phyloP scores from a whole-genome alignment of 2,329 filamentous ascomycete species.

The Curvularia lunata region DNA sequence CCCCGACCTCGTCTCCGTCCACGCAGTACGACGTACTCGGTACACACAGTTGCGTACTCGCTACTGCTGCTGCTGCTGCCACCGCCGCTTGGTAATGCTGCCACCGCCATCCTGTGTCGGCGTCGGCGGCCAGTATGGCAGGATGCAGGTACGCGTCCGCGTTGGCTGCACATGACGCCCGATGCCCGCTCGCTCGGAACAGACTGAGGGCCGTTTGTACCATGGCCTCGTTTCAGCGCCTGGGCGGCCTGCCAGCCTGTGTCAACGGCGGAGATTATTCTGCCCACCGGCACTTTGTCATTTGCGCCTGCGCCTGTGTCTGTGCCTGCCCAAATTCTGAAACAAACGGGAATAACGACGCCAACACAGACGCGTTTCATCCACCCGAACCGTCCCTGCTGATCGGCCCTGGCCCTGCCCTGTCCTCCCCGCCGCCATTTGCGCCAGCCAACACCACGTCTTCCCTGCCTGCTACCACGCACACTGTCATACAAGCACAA shows the following conservation, averaged over 20 bases:
- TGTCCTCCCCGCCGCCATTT: conserved; percentile 9
- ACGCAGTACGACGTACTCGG: too few relatives aligned
- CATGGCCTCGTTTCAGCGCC: conserved; percentile 8
- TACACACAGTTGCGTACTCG: not conserved
- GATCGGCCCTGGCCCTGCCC: conserved; percentile 16
- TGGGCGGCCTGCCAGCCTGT: not conserved
- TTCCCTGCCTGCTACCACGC: conserved; percentile 6
- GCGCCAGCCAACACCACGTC: conserved; percentile 13
- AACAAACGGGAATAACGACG: conserved; percentile 29
- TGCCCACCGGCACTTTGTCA: conserved; percentile 3
- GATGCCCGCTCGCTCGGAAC: not conserved
- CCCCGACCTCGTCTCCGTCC: not conserved
- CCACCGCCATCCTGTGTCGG: too few relatives aligned
- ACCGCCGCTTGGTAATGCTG: not conserved
- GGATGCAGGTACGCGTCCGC: conserved; percentile 31
- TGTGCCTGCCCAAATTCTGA: conserved; percentile 21
- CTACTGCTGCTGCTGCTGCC: not conserved
- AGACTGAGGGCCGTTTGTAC: not conserved
- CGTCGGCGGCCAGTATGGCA: conserved; percentile 4
- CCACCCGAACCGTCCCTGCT: conserved; percentile 28
- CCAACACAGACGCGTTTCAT: conserved; percentile 31
- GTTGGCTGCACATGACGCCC: conserved; percentile 2
- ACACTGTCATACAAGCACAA: conserved; percentile 10
- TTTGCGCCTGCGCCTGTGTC: not conserved
- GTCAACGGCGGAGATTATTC: conserved; percentile 3